Conservation (phyloP, 2,329 filamentous ascomycete species). For the Aspergillus sp. region DNA sequence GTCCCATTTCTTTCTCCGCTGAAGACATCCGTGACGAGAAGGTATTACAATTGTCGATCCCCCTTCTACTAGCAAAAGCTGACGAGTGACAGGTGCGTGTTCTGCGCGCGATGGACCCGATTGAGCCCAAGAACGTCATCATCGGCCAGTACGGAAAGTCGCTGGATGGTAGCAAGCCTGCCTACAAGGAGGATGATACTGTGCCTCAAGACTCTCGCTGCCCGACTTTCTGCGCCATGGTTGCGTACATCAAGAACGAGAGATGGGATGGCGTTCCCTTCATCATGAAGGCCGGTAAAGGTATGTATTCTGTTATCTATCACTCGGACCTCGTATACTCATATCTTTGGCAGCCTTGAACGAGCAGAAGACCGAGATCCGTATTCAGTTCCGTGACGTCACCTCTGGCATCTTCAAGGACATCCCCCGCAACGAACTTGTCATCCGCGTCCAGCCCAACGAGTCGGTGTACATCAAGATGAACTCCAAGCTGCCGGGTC, state of each 20-base stretch:
- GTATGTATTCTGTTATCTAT: constrained; percentile 26
- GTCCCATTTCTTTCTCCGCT: constrained; percentile 94
- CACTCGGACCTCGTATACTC: constrained; percentile 9
- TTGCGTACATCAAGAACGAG: constrained; percentile 99
- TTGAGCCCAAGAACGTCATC: constrained; percentile 99
- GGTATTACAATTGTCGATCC: constrained; percentile 30
- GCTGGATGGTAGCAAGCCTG: constrained; percentile 90
- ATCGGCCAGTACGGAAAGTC: constrained; percentile 98
- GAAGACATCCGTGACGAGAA: constrained; percentile 99
- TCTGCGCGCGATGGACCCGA: constrained; percentile 85
- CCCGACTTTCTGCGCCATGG: constrained; percentile 96
- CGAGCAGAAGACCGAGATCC: constrained; percentile 99
- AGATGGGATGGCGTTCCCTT: constrained; percentile 98
- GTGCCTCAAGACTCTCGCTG: constrained; percentile 96
- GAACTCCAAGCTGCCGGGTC: constrained; percentile 98
- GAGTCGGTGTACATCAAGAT: constrained; percentile 99
- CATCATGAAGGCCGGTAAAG: constrained; percentile 98
- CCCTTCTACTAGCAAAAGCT: not conserved
- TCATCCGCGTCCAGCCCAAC: constrained; percentile 98
- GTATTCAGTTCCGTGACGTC: constrained; percentile 99
- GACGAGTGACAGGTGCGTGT: constrained; percentile 65
- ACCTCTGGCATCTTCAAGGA: constrained; percentile 99
- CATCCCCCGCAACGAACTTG: constrained; percentile 97
- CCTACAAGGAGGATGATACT: constrained; percentile 98
- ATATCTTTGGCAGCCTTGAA: constrained; percentile 66